Percentiles rank a stretch among this genome's conserved stretches.
Evolutionary conservation across 768 basidiomycete species (phyloP).

Genomic region (Clathrus columnatus): DNA sequence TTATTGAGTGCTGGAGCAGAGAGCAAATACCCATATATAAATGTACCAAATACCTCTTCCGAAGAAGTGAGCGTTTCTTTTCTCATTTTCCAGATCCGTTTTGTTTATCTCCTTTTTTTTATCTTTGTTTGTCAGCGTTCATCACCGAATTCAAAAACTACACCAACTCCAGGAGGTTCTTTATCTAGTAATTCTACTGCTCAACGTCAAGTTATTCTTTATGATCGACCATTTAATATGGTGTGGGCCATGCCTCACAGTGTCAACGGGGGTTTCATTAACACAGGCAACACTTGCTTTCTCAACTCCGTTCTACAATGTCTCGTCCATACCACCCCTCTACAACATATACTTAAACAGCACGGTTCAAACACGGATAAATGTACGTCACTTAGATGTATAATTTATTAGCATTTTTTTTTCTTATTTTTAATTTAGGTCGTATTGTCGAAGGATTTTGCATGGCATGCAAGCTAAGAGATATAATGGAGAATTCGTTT

Average conservation of each 20-base stretch:
- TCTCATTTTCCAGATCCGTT: not conserved
- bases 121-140: not conserved
- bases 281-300: conserved; percentile 93
- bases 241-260: conserved; percentile 47
- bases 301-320: conserved; percentile 93
- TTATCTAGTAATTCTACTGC: conserved; percentile 19
- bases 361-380: conserved; percentile 29
- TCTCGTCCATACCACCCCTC: conserved; percentile 83
- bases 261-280: conserved; percentile 61
- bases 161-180: conserved; percentile 20
- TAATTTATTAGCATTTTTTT: not conserved
- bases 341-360: conserved; percentile 49
- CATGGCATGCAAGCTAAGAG: conserved; percentile 65
- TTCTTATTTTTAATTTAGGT: conserved; percentile 22
- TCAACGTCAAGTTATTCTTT: conserved; percentile 24
- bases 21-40: conserved; percentile 77
- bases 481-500: conserved; percentile 49
- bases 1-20: conserved; percentile 53
- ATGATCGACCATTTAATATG: conserved; percentile 47
- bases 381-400: conserved; percentile 3
- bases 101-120: not conserved
- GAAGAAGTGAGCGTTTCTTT: not conserved
- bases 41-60: conserved; percentile 35
- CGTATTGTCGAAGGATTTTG: conserved; percentile 50
- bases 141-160: conserved; percentile 18